These are phyloP conservation scores for Warburgia ugandensis DNA, from an alignment of 164 flowering plant genomes.

Conservation along the genomic window DNA sequence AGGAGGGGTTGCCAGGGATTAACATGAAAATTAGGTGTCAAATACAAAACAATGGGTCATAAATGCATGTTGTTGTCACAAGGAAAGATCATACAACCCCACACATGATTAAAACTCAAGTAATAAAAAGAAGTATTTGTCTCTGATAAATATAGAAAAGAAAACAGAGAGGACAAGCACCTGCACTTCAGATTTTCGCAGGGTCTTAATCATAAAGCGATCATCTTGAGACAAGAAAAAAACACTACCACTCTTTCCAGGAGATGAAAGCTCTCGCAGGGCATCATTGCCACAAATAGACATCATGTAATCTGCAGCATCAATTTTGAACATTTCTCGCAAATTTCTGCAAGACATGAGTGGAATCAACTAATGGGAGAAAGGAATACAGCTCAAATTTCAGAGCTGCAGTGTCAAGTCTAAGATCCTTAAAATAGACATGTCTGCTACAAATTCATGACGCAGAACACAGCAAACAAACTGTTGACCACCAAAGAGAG, in stretches of 20 bases:
- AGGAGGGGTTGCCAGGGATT: too few relatives aligned
- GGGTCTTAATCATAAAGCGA: conserved; percentile 97
- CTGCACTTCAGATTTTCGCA: conserved; percentile 93
- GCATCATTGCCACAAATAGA: conserved; percentile 98
- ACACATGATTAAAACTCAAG: too few relatives aligned
- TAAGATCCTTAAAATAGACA: background rate
- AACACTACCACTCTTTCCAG: conserved; percentile 97
- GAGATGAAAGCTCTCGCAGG: conserved; percentile 94
- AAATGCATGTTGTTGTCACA: too few relatives aligned
- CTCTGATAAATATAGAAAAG: too few relatives aligned
- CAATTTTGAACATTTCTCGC: conserved; percentile 96
- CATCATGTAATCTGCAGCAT: conserved; percentile 99
- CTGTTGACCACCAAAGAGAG: background rate
- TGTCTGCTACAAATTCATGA: background rate
- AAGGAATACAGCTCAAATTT: background rate
- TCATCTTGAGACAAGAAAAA: conserved; percentile 97
- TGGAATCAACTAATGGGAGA: background rate
- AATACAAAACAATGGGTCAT: too few relatives aligned
- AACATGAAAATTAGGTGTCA: too few relatives aligned
- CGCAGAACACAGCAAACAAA: background rate
- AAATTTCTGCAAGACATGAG: conserved; percentile 40
- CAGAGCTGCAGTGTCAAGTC: background rate
- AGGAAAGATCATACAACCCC: too few relatives aligned
- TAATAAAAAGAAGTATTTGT: too few relatives aligned
- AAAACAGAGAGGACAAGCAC: conserved; percentile 27